Base-by-base conservation (phyloP, 1,284 basidiomycete genomes). In the Trichosporon faecale region DNA sequence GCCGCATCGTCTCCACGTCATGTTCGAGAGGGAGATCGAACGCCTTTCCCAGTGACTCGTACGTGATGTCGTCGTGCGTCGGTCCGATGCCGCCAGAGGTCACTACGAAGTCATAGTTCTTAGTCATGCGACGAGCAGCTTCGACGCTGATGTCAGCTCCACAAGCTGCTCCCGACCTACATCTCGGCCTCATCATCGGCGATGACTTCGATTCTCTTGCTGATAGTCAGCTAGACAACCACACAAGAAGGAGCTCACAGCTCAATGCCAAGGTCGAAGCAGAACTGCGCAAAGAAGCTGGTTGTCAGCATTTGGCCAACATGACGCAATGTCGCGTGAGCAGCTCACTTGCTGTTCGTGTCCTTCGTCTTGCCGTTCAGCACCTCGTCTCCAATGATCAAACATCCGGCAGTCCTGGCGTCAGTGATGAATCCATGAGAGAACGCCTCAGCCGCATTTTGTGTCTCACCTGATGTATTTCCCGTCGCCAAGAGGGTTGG, bases 41-140 rank as follows among this genome's bases (percentile, higher is more conserved):
- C 0, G 95, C 92, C 77, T 89, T 91, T 1, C 91, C 94, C 25
- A 98, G 89, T 0, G 91, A 91, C 8, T 88, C 86, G 78, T 97
- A 97, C 1, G 94, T 96, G 77, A 96, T 96, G 77, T 95, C 92
- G 78, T 93, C 92, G 76, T 94, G 91, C 2, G 92, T 94, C 0
- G 92, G 91, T 0, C 93, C 93, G 69, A 95, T 94, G 14, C 84
- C 83, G 0, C 93, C 93, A 18, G 89, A 90, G 0, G 92, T 95
- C 68, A 96, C 87, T 25, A 96, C 93, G 77, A 95, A 90, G 82
- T 96, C 94, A 79, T 94, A 95, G 64, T 87, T 88, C 49, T 86
- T 81, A n/a, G 91, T 90, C 86, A 98, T 89, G 5, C 94, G 87
- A 66, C 88, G 85, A 37, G 92, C 93, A 1, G 95, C 93, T 79